phyloP scores from a whole-genome alignment of 805 yeast species.

The Saccharomycopsis malanga region DNA sequence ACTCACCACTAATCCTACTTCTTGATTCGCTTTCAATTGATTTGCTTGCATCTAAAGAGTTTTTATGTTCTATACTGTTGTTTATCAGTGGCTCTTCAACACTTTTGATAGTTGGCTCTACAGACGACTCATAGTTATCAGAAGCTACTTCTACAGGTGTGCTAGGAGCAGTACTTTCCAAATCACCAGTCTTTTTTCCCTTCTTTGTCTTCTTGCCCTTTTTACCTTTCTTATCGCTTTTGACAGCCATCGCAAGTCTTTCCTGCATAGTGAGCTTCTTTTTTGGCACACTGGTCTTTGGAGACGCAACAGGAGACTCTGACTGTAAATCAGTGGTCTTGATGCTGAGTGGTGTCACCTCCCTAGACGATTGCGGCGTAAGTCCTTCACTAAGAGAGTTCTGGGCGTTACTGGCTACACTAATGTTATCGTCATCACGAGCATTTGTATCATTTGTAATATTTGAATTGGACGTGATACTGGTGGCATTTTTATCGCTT shows the following conservation, averaged over 20 bases:
- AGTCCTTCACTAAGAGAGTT: too few species aligned
- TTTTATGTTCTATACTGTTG: too few species aligned
- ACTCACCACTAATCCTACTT: too few species aligned
- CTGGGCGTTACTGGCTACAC: too few species aligned
- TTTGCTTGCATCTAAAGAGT: too few species aligned
- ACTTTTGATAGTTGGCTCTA: background rate
- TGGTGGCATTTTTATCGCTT: too few species aligned
- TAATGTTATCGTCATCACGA: too few species aligned
- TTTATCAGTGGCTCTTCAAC: background rate
- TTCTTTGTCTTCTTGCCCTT: constrained; percentile 27
- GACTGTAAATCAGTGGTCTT: background rate
- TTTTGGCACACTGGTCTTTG: constrained; percentile 26
- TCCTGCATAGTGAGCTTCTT: constrained; percentile 77
- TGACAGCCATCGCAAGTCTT: constrained; percentile 76
- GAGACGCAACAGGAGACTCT: background rate
- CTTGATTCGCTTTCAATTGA: too few species aligned
- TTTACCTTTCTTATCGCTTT: constrained; percentile 30
- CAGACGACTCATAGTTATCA: background rate
- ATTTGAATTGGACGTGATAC: too few species aligned
- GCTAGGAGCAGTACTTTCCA: background rate
- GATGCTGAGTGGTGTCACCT: background rate
- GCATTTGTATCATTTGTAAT: too few species aligned
- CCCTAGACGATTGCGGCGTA: background rate
- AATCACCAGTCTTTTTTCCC: constrained; percentile 22
- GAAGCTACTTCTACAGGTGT: background rate